These are phyloP conservation scores for Hypoxylon sp. DNA, from an alignment of 2,329 filamentous ascomycete species.

Conservation along the genomic window DNA sequence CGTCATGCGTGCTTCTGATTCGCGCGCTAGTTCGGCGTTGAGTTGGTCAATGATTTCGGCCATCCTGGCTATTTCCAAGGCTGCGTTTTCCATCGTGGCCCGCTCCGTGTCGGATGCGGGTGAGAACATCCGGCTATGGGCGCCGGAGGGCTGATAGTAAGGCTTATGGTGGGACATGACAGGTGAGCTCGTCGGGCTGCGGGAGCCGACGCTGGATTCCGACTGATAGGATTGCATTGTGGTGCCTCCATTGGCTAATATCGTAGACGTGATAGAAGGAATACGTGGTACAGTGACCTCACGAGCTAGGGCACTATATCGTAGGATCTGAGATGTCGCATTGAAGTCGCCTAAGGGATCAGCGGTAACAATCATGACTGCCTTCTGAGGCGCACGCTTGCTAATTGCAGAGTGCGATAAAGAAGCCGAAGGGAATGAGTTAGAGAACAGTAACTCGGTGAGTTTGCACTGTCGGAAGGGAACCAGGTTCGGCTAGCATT, in stretches of 20 bases:
- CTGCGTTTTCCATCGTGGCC: slow-evolving; percentile 85
- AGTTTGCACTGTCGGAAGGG: slow-evolving; percentile 88
- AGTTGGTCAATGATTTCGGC: slow-evolving; percentile 83
- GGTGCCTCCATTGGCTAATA: slow-evolving; percentile 61
- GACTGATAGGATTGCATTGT: slow-evolving; percentile 39
- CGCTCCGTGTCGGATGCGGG: slow-evolving; percentile 65
- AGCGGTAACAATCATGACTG: slow-evolving; percentile 95
- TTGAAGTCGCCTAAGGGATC: slow-evolving; percentile 96
- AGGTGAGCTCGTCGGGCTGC: slow-evolving; percentile 51
- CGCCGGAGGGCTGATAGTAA: slow-evolving; percentile 59
- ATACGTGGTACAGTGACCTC: slow-evolving; percentile 93
- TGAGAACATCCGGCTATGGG: slow-evolving; percentile 53
- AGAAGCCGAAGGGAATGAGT: slow-evolving; percentile 79
- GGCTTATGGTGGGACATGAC: slow-evolving; percentile 56
- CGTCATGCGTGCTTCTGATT: slow-evolving; percentile 77
- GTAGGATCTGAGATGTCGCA: slow-evolving; percentile 93
- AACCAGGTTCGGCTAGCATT: slow-evolving; percentile 76
- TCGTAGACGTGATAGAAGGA: slow-evolving; percentile 83
- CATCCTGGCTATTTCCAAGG: slow-evolving; percentile 85
- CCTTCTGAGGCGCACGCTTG: slow-evolving; percentile 82
- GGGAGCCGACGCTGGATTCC: slow-evolving; percentile 46
- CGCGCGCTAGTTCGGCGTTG: slow-evolving; percentile 76
- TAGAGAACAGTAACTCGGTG: slow-evolving; percentile 88
- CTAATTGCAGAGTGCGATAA: slow-evolving; percentile 60
- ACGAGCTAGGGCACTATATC: slow-evolving; percentile 92